A percentile compares a stretch with the other conserved stretches of the same genome.
Evolutionary conservation across 352 stramenopile genomes (phyloP).

Genomic region (Phytophthora syringae): DNA sequence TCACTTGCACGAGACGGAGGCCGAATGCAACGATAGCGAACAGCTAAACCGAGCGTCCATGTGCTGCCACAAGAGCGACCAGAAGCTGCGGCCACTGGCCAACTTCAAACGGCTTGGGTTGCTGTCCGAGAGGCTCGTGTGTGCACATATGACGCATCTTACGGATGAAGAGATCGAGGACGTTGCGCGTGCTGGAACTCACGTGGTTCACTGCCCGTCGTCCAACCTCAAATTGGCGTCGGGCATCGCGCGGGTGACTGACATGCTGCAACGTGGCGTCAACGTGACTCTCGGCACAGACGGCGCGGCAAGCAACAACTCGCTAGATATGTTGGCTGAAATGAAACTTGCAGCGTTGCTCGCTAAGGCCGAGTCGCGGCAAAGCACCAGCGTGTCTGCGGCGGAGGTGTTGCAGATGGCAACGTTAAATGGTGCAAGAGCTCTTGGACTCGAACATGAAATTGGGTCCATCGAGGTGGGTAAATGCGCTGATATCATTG

Average conservation of each 20-base stretch:
- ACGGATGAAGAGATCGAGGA: constrained; percentile 82
- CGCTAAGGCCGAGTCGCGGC: constrained; percentile 66
- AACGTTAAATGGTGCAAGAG: constrained; percentile 86
- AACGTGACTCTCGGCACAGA: constrained; percentile 89
- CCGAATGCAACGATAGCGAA: constrained; percentile 78
- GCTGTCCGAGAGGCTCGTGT: constrained; percentile 64
- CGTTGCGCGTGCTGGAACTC: constrained; percentile 46
- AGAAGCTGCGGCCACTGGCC: constrained; percentile 65
- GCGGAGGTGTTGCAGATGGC: constrained; percentile 75
- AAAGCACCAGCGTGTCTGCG: constrained; percentile 59
- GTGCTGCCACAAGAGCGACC: constrained; percentile 73
- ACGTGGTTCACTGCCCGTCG: constrained; percentile 87
- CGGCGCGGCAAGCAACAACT: constrained; percentile 84
- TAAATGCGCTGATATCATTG: constrained; percentile 82
- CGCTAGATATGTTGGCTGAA: constrained; percentile 86
- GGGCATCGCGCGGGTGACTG: constrained; percentile 73
- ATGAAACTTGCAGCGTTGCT: constrained; percentile 85
- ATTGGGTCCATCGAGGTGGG: constrained; percentile 83
- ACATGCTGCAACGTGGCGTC: constrained; percentile 71
- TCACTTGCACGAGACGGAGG: constrained; percentile 83
- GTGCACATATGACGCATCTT: constrained; percentile 78
- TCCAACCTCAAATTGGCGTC: constrained; percentile 90
- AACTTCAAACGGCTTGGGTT: constrained; percentile 80
- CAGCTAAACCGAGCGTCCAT: constrained; percentile 58
- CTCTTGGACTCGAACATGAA: constrained; percentile 68